Percentiles rank a stretch among this genome's conserved stretches.
Conservation (phyloP, 768 basidiomycete genomes). For the Boletales sp. region DNA sequence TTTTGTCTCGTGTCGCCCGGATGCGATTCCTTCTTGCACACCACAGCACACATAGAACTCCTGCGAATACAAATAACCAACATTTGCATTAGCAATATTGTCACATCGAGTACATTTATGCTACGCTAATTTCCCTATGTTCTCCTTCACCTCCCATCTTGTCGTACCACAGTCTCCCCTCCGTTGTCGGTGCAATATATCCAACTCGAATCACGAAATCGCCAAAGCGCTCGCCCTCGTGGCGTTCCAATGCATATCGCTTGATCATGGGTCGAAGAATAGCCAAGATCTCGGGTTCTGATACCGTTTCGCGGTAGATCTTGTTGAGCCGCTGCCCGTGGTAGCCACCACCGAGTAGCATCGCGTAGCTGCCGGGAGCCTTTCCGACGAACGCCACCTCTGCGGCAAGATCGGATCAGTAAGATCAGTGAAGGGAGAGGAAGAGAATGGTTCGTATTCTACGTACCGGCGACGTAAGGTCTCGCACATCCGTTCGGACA, state of each 20-base stretch:
- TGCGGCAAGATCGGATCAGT: constrained; percentile 23
- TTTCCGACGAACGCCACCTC: constrained; percentile 98
- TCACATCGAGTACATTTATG: constrained; percentile 2
- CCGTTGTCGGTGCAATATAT: constrained; percentile 81
- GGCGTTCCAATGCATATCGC: constrained; percentile 82
- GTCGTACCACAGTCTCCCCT: constrained; percentile 87
- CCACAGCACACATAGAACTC: too few species aligned
- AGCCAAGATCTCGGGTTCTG: constrained; percentile 87
- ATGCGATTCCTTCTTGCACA: too few species aligned
- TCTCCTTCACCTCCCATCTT: constrained; percentile 75
- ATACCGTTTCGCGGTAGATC: constrained; percentile 88
- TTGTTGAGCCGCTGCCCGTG: constrained; percentile 94
- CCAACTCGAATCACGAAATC: constrained; percentile 93
- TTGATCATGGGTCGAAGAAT: constrained; percentile 94
- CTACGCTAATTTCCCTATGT: constrained; percentile 34
- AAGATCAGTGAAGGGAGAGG: background rate
- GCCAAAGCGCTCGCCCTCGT: constrained; percentile 88
- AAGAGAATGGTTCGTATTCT: background rate
- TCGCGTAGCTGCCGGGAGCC: constrained; percentile 86
- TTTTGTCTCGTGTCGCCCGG: too few species aligned
- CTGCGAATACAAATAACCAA: background rate
- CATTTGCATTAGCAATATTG: background rate
- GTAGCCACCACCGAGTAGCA: constrained; percentile 96
- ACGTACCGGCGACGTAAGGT: constrained; percentile 83
- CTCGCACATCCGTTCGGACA: constrained; percentile 93